Evolutionary conservation across 371 early-diverging fungal genomes (phyloP), one percentile per base, ranked within the genome.

Genomic region (Mortierella sp.): DNA sequence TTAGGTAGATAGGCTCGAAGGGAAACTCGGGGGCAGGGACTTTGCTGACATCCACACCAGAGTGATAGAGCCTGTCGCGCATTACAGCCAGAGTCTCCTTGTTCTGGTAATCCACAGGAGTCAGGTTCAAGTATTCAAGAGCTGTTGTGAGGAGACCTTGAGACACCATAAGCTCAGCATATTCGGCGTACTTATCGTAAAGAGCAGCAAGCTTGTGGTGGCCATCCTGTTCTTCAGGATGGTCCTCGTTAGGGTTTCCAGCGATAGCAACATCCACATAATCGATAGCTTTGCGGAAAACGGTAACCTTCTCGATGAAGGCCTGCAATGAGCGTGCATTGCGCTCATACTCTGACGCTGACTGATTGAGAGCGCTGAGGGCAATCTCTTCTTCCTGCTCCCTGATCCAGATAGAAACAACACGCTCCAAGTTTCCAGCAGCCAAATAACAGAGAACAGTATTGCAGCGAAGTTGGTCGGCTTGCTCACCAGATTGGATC

Each of bases 381-480:
- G 48, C 86, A 60, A 57, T 53, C 40, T 86, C 85, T 47, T 84
- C 72, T 71, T 83, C 63, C 67, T 86, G 84, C 15, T 87, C 87
- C 62, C 84, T 83, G 69, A 94, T 91, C 99, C 99, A 99, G 50
- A 97, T 93, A 21, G 88, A 79, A 1, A 95, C 89, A 1, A 97
- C 96, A 59, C 93, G 93, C 73, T 93, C 93, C 32, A 99, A 68
- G 65, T 96, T 94, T 36, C 97, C 98, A 0, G 97, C 93, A 13
- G 93, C 94, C 68, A 98, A 84, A 77, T 95, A 97, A 79, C 98
- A 97, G 24, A 97, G 87, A 0, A 94, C 92, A 10, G 97, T 96
- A 82, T 89, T 94, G 86, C 83, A 86, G 9, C 85, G 75, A 83
- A 72, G 77, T 22, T 58, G 74, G 16, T 72, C 66, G 0, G 72